These are phyloP conservation scores for Penicillium rolfsii DNA, from an alignment of 2,329 filamentous ascomycete genomes.

Conservation along the genomic window DNA sequence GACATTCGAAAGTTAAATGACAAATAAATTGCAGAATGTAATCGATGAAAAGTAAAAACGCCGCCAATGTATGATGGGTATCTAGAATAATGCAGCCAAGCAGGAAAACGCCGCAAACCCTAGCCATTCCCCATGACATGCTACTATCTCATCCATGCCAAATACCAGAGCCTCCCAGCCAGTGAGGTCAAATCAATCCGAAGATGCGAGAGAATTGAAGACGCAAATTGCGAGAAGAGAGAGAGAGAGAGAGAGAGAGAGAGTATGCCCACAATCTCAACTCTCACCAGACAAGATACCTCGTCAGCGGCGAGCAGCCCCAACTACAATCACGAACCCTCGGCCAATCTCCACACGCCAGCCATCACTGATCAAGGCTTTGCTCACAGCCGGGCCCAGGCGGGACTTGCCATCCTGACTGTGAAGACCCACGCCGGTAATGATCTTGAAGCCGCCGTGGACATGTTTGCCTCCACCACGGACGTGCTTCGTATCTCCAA, in stretches of 20 bases:
- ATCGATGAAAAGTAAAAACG: slow-evolving; percentile 10
- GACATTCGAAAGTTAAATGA: background rate
- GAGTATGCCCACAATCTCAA: background rate
- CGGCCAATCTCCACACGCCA: slow-evolving; percentile 78
- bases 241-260: slow-evolving; percentile 3
- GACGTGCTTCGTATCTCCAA: slow-evolving; percentile 67
- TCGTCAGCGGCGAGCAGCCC: slow-evolving; percentile 47
- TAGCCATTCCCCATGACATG: background rate
- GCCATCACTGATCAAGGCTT: slow-evolving; percentile 73
- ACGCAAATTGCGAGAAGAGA: background rate
- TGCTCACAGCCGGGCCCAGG: slow-evolving; percentile 78
- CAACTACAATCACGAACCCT: slow-evolving; percentile 72
- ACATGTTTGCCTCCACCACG: slow-evolving; percentile 49
- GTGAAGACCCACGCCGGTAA: slow-evolving; percentile 81
- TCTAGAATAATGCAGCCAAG: slow-evolving; percentile 7
- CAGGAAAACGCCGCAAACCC: slow-evolving; percentile 1
- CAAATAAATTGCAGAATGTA: background rate
- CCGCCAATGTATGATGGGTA: slow-evolving; percentile 15
- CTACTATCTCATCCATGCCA: too few relatives aligned
- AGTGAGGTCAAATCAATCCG: background rate
- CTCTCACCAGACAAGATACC: background rate
- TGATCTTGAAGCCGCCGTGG: slow-evolving; percentile 67
- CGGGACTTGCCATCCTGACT: slow-evolving; percentile 74
- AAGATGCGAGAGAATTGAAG: background rate
- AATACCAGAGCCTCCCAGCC: background rate